Conservation (phyloP, 345 rosid genomes). For the Kandelia obovata region DNA sequence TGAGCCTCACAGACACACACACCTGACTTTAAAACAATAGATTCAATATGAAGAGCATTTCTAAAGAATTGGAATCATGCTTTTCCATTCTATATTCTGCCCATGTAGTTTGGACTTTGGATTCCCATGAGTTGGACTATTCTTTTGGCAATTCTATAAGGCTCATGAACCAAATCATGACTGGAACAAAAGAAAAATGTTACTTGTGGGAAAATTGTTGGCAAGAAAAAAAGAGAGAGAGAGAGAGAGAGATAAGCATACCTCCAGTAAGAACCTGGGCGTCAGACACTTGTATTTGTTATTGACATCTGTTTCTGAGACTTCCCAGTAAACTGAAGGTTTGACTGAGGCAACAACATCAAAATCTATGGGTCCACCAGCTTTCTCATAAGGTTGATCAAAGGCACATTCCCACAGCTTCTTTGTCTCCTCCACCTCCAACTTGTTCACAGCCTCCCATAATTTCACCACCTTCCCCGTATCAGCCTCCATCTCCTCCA, state of each 20-base stretch:
- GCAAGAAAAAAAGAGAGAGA: too few species aligned
- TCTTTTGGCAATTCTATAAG: too few species aligned
- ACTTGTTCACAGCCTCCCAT: constrained; percentile 47
- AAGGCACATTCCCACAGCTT: constrained; percentile 59
- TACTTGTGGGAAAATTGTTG: not conserved
- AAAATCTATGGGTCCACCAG: constrained; percentile 52
- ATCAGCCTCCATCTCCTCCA: constrained; percentile 50
- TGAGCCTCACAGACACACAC: constrained; percentile 50
- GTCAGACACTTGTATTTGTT: constrained; percentile 62
- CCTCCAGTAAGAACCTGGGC: constrained; percentile 81
- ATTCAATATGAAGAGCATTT: not conserved
- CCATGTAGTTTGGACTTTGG: too few species aligned
- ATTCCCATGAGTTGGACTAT: too few species aligned
- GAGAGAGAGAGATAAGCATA: constrained; percentile 3
- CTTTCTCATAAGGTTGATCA: constrained; percentile 78
- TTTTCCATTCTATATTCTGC: too few species aligned
- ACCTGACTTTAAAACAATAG: constrained; percentile 38
- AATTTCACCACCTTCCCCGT: constrained; percentile 40
- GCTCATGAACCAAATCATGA: too few species aligned
- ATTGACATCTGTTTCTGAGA: constrained; percentile 63
- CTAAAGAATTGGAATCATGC: not conserved
- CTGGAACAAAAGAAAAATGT: too few species aligned
- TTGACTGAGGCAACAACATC: constrained; percentile 27
- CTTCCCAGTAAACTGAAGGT: constrained; percentile 58
- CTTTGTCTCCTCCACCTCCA: constrained; percentile 50